phyloP scores from a whole-genome alignment of 164 flowering plant genomes.

The Amborella trichopoda region DNA sequence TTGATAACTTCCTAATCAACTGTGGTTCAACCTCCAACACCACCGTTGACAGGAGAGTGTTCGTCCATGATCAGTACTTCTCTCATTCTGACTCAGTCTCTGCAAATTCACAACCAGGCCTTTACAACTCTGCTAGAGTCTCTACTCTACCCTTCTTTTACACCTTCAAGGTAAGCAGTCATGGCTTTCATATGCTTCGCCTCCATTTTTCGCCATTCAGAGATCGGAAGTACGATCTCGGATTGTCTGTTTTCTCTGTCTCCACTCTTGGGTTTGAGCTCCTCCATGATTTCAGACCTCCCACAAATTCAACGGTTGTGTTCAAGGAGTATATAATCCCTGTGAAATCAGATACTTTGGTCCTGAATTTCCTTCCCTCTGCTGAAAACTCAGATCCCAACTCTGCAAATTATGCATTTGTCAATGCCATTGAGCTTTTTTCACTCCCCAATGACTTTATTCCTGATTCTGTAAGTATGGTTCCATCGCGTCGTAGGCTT shows the following conservation, averaged over 20 bases:
- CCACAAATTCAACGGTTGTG: neutral
- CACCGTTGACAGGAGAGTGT: conserved; percentile 14
- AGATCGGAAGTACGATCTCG: conserved; percentile 2
- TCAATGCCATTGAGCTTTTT: conserved; percentile 73
- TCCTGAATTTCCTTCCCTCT: conserved; percentile 43
- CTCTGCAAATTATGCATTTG: conserved; percentile 44
- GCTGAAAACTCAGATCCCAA: too few relatives aligned
- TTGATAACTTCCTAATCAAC: conserved; percentile 33
- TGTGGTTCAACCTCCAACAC: conserved; percentile 52
- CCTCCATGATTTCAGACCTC: conserved; percentile 1
- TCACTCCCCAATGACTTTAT: conserved; percentile 57
- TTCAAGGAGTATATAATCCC: conserved; percentile 8
- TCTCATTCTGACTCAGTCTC: neutral
- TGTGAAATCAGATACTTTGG: conserved; percentile 15
- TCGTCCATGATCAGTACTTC: conserved; percentile 3
- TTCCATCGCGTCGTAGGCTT: conserved; percentile 12
- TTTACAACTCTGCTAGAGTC: conserved; percentile 7
- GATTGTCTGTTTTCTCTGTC: conserved; percentile 5
- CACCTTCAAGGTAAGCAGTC: conserved; percentile 3
- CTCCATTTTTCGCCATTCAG: conserved; percentile 9
- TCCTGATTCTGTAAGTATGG: conserved; percentile 23
- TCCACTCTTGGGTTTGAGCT: conserved; percentile 3
- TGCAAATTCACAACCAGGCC: too few relatives aligned
- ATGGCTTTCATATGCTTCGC: conserved; percentile 4
- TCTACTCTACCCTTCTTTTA: conserved; percentile 2